Evolutionary conservation across 2,329 filamentous ascomycete genomes (phyloP).

Genomic region (Neocucurbitaria cava): DNA sequence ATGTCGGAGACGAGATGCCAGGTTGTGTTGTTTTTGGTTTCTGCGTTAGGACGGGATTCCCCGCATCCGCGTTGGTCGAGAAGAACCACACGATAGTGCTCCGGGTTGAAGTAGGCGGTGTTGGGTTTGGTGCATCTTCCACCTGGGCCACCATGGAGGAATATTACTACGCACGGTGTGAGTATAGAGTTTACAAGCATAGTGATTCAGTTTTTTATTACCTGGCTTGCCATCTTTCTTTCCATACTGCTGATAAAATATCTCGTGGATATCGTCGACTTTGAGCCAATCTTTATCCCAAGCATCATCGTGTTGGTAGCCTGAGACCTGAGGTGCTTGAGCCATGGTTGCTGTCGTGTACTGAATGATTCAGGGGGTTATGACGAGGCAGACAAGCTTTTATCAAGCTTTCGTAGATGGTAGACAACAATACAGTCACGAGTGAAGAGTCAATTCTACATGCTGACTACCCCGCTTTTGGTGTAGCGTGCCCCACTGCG

Average conservation of each 20-base stretch:
- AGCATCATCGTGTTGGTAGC: constrained; percentile 43
- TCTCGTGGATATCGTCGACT: constrained; percentile 44
- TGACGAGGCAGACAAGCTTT: not conserved
- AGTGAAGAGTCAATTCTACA: not conserved
- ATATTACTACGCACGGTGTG: constrained; percentile 40
- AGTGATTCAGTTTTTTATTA: constrained; percentile 13
- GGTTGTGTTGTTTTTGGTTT: constrained; percentile 55
- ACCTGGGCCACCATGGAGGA: constrained; percentile 56
- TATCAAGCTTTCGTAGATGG: not conserved
- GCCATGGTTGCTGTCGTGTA: constrained; percentile 10
- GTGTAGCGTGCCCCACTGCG: constrained; percentile 8
- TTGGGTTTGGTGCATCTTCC: constrained; percentile 45
- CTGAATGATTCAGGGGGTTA: not conserved
- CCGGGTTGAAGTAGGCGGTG: constrained; percentile 54
- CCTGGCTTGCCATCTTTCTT: constrained; percentile 49
- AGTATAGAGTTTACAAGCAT: not conserved
- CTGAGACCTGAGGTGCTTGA: constrained; percentile 19
- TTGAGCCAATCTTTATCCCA: constrained; percentile 43
- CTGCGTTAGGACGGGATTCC: constrained; percentile 52
- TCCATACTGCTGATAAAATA: constrained; percentile 52
- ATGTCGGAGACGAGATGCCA: constrained; percentile 55
- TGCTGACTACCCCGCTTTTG: constrained; percentile 16
- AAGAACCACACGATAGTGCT: constrained; percentile 54
- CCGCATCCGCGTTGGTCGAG: constrained; percentile 58
- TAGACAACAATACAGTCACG: not conserved